A percentile compares a stretch with the other conserved stretches of the same genome.
Conservation (phyloP, 352 stramenopile species). For the Phytophthora megakarya region DNA sequence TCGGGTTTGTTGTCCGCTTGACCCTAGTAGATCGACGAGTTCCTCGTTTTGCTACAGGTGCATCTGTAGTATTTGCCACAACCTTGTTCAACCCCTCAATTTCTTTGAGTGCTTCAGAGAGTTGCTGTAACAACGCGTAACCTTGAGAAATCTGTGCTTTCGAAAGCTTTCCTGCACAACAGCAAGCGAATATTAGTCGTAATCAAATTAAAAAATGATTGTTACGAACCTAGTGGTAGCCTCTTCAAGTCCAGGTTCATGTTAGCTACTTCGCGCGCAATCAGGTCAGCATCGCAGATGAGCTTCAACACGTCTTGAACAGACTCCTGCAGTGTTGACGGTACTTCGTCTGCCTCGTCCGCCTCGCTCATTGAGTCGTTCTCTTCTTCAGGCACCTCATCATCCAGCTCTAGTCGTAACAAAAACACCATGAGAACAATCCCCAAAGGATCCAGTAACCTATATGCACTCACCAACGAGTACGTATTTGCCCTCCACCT, state of each 20-base stretch:
- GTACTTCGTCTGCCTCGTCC: constrained; percentile 40
- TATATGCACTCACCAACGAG: constrained; percentile 52
- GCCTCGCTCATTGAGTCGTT: constrained; percentile 36
- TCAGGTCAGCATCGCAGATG: constrained; percentile 56
- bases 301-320: constrained; percentile 56
- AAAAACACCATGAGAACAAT: background rate
- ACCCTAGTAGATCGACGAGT: constrained; percentile 33
- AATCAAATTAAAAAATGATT: background rate
- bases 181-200: background rate
- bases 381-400: constrained; percentile 48
- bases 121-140: constrained; percentile 55
- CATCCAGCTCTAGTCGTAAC: constrained; percentile 34
- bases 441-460: background rate
- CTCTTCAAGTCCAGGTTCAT: constrained; percentile 63
- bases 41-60: constrained; percentile 9
- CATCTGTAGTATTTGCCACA: background rate
- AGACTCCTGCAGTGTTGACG: constrained; percentile 38
- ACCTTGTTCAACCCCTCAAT: constrained; percentile 46
- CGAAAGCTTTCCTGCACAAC: constrained; percentile 43
- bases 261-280: constrained; percentile 48
- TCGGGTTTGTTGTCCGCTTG: constrained; percentile 32
- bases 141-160: constrained; percentile 69
- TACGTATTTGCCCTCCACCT: constrained; percentile 60
- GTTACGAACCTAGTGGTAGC: constrained; percentile 47
- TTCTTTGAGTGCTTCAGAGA: constrained; percentile 53